Conservation (phyloP, 805 yeast genomes). For the Komagataella kurtzmanii region DNA sequence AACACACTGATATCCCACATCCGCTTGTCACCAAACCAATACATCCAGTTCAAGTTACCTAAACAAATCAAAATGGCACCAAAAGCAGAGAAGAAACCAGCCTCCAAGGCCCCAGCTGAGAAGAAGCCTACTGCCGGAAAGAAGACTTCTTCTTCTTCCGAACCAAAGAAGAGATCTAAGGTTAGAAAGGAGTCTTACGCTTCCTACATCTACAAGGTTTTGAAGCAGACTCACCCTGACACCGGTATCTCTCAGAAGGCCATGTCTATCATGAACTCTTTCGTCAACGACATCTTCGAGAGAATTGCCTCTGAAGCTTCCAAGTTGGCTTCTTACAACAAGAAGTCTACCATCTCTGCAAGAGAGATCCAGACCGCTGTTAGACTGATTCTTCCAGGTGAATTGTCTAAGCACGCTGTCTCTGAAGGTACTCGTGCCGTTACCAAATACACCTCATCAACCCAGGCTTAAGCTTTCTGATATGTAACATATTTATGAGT, state of each 20-base stretch:
- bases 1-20: conserved; percentile 1
- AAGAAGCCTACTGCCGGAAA: conserved; percentile 69
- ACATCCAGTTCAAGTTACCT: not conserved
- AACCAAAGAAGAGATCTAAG: conserved; percentile 74
- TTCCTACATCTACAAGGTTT: conserved; percentile 86
- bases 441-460: conserved; percentile 79
- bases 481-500: not conserved
- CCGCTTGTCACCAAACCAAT: not conserved
- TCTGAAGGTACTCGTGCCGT: conserved; percentile 98
- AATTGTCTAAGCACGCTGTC: conserved; percentile 96
- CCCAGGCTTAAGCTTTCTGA: conserved; percentile 18
- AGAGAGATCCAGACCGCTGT: conserved; percentile 99
- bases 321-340: conserved; percentile 88
- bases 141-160: conserved; percentile 63
- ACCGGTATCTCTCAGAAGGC: conserved; percentile 93
- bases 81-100: conserved; percentile 37
- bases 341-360: conserved; percentile 85
- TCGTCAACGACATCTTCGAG: conserved; percentile 86
- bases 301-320: conserved; percentile 90
- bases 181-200: conserved; percentile 89
- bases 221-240: conserved; percentile 92
- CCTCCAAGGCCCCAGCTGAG: conserved; percentile 87
- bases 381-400: conserved; percentile 96
- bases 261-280: conserved; percentile 90
- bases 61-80: conserved; percentile 29